Conservation (phyloP, 495 filamentous ascomycete species). For the Penicillium lagena region DNA sequence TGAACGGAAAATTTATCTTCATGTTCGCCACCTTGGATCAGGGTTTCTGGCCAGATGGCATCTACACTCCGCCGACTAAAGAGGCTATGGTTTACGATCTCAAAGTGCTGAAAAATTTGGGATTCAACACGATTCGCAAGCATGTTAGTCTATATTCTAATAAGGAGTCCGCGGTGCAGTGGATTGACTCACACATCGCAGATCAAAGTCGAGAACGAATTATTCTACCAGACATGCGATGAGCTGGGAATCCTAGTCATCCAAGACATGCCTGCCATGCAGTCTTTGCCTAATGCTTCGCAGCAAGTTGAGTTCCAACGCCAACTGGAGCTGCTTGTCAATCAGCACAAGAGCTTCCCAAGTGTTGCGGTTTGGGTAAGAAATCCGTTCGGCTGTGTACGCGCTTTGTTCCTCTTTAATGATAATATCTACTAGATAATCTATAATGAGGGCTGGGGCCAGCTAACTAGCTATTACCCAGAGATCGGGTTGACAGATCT, state of each 20-base stretch:
- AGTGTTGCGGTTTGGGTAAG: conserved; percentile 48
- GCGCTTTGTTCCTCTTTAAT: no score
- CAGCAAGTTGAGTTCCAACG: conserved; percentile 56
- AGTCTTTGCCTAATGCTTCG: conserved; percentile 33
- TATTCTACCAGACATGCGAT: conserved; percentile 62
- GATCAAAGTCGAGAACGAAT: conserved; percentile 60
- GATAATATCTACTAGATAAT: conserved; percentile 17
- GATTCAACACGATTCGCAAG: conserved; percentile 64
- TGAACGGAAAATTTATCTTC: conserved; percentile 63
- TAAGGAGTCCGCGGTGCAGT: no score
- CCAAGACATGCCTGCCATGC: conserved; percentile 62
- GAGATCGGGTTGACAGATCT: conserved; percentile 49
- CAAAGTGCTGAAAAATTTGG: conserved; percentile 50
- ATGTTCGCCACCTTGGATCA: conserved; percentile 63
- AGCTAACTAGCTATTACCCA: conserved; percentile 40
- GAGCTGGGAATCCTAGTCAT: conserved; percentile 56
- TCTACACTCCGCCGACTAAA: conserved; percentile 51
- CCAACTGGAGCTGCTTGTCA: conserved; percentile 53
- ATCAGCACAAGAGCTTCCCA: conserved; percentile 56
- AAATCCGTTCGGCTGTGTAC: no score
- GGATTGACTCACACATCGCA: no score
- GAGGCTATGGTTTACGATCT: conserved; percentile 65
- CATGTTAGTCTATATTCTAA: conserved; percentile 20
- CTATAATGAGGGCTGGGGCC: conserved; percentile 71
- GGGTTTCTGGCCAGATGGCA: conserved; percentile 64